phyloP scores from a whole-genome alignment of 2,329 filamentous ascomycete genomes.

The Calonectria naviculata region DNA sequence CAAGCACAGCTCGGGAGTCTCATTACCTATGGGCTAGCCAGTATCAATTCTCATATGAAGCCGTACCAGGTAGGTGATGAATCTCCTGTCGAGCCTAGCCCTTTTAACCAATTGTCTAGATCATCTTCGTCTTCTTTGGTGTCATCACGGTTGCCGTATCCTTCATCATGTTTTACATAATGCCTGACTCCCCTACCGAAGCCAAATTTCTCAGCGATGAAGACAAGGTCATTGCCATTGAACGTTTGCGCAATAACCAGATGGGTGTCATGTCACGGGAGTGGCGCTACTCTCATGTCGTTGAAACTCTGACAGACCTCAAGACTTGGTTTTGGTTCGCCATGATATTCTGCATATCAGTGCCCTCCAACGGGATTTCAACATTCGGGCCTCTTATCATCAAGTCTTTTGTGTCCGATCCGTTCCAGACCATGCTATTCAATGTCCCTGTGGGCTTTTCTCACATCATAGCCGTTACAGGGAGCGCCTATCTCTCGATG shows the following conservation, averaged over 20 bases:
- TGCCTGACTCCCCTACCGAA: slow-evolving; percentile 62
- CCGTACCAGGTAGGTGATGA: slow-evolving; percentile 58
- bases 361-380: slow-evolving; percentile 68
- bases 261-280: slow-evolving; percentile 64
- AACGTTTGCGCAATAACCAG: slow-evolving; percentile 64
- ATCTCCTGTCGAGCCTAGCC: not conserved
- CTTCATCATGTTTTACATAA: slow-evolving; percentile 55
- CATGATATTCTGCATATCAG: slow-evolving; percentile 65
- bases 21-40: slow-evolving; percentile 68
- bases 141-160: slow-evolving; percentile 60
- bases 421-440: slow-evolving; percentile 68
- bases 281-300: slow-evolving; percentile 62
- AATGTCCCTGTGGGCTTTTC: slow-evolving; percentile 71
- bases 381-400: slow-evolving; percentile 72
- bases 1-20: slow-evolving; percentile 59
- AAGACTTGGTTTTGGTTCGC: slow-evolving; percentile 71
- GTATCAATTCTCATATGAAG: slow-evolving; percentile 58
- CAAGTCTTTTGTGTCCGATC: slow-evolving; percentile 66
- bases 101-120: slow-evolving; percentile 31
- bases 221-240: slow-evolving; percentile 65
- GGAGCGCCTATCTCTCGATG: slow-evolving; percentile 66
- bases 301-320: slow-evolving; percentile 64
- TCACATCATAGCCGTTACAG: slow-evolving; percentile 68
- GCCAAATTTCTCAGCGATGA: slow-evolving; percentile 62
- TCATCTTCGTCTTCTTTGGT: slow-evolving; percentile 67